Evolutionary conservation across 306 rosid species (phyloP), one percentile per base, ranked within the genome.

Genomic region (Glycine soja): DNA sequence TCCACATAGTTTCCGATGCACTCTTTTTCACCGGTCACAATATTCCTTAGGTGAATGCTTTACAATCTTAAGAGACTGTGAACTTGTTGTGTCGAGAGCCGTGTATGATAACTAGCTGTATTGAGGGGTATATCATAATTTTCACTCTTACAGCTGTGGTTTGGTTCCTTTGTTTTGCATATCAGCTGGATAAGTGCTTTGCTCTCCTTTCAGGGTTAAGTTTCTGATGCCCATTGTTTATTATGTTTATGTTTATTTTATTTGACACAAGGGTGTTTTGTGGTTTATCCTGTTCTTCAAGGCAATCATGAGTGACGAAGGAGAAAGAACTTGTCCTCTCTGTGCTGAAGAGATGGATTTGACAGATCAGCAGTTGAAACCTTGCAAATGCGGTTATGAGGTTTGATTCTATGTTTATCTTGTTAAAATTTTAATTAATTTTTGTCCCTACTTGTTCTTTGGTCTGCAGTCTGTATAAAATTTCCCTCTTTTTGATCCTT

Each of bases 301-400:
- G 88, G 87, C 83, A 88, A 96, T 83, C 95, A 96, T 96, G 99
- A 92, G 97, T 76, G 99, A 93, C 19, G 92, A 87, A 87, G 97
- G 94, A 81, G 99, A 96, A 81, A 96, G 87, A 88, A 89, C 97
- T 74, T 96, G 99, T 61, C 99, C 98, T 80, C 99, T 96, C 75
- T 96, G 99, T 36, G 97, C 98, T 0, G 98, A 96, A 84, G 99
- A 96, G 85, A 96, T 96, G 99, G 99, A 93, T 90, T 90, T 92
- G 88, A 96, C 99, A 13, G 99, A 96, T 89, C 98, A 96, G 89
- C 99, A 96, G 59, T 77, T 96, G 93, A 96, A 96, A 76, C 98
- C 99, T 14, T 96, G 99, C 91, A 91, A 81, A 83, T 96, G 99
- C 74, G 99, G 99, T 72, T 96, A 96, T 48, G 99, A 96, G 97